A percentile compares a stretch with the other conserved stretches of the same genome.
Evolutionary conservation across 2,329 filamentous ascomycete species (phyloP).

Genomic region (Diaporthe velutina): DNA sequence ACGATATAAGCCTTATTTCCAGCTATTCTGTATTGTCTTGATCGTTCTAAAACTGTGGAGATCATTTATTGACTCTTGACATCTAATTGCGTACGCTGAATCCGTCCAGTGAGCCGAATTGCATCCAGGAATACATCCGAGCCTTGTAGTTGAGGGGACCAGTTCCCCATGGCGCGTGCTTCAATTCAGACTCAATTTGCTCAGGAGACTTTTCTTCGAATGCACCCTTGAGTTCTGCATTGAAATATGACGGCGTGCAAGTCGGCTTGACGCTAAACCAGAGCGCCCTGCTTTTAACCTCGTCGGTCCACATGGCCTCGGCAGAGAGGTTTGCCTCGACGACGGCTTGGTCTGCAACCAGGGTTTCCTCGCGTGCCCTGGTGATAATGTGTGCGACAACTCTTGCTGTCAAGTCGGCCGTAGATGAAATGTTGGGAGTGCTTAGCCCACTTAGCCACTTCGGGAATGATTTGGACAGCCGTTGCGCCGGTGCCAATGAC

Average conservation of each 20-base stretch:
- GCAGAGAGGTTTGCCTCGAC: neutral
- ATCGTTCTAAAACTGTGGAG: conserved; percentile 61
- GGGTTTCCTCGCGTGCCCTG: neutral
- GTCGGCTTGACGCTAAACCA: conserved; percentile 4
- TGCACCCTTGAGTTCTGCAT: neutral
- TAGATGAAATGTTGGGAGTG: conserved; percentile 45
- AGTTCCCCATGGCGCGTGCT: neutral
- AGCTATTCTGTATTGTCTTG: conserved; percentile 20
- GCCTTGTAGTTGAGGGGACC: neutral
- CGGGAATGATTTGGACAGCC: conserved; percentile 75
- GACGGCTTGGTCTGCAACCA: neutral
- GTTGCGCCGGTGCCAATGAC: conserved; percentile 79
- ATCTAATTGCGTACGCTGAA: neutral
- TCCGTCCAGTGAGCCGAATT: neutral
- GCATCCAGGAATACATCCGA: conserved; percentile 1
- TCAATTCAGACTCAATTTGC: neutral
- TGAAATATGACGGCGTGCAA: neutral
- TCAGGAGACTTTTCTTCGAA: neutral
- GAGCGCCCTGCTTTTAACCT: neutral
- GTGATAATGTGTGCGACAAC: neutral
- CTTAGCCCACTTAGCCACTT: conserved; percentile 66
- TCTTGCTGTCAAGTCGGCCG: neutral
- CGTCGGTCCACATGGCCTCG: neutral
- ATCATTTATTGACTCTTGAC: conserved; percentile 47
- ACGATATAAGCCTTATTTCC: too few species aligned